A percentile compares a stretch with the other conserved stretches of the same genome.
Conservation (phyloP, 441 rosid genomes). For the Gossypium trilobum region DNA sequence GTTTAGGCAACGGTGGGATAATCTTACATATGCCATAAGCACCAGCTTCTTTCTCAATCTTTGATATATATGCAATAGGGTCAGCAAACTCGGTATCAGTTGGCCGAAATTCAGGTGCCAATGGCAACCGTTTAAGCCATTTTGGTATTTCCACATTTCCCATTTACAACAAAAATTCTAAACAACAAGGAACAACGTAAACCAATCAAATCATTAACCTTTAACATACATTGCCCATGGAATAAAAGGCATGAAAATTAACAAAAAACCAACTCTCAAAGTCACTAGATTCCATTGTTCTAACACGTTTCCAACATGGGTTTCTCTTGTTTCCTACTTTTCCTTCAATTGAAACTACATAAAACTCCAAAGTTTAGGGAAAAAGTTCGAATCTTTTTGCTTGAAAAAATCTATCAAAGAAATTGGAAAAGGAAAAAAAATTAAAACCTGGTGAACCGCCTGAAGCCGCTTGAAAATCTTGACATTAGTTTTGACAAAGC, state of each 20-base stretch:
- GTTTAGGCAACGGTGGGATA: constrained; percentile 87
- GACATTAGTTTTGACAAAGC: constrained; percentile 1
- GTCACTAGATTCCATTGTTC: constrained; percentile 36
- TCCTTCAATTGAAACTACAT: neutral
- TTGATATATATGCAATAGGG: constrained; percentile 94
- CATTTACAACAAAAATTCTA: constrained; percentile 41
- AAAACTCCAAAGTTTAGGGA: neutral
- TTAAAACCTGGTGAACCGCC: constrained; percentile 12
- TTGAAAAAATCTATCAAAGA: neutral
- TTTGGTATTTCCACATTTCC: constrained; percentile 77
- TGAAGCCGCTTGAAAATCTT: neutral
- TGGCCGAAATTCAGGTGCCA: constrained; percentile 87
- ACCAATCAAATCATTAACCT: constrained; percentile 12
- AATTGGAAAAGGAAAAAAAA: neutral
- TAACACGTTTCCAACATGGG: neutral
- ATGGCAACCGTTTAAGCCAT: constrained; percentile 84
- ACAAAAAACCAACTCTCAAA: constrained; percentile 8
- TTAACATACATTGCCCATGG: constrained; percentile 16
- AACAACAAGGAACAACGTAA: constrained; percentile 12
- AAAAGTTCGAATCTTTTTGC: neutral
- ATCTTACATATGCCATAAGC: constrained; percentile 95
- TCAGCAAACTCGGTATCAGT: constrained; percentile 96
- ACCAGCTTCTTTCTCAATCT: constrained; percentile 88
- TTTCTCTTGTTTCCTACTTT: neutral
- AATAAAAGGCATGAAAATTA: constrained; percentile 1